Evolutionary conservation across 768 basidiomycete genomes (phyloP).

Genomic region (Termitomyces eurrhizus): DNA sequence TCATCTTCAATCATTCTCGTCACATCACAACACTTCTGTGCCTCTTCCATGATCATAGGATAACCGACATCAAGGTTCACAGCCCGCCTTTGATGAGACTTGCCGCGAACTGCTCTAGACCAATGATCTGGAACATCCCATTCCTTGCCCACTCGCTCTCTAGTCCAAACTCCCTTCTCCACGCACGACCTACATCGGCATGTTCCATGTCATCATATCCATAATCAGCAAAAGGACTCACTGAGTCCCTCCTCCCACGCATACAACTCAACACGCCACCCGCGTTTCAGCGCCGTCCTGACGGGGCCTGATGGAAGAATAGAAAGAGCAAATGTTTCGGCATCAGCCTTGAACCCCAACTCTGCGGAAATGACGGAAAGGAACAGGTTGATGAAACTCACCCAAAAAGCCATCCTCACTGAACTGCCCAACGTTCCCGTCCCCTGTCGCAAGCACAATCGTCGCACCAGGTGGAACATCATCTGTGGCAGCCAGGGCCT

Average conservation of each 20-base stretch:
- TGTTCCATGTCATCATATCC: not conserved
- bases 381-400: not conserved
- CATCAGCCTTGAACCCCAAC: not conserved
- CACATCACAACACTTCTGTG: not conserved
- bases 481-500: constrained; percentile 72
- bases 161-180: constrained; percentile 58
- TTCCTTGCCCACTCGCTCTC: constrained; percentile 35
- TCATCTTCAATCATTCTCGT: not conserved
- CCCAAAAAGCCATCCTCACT: constrained; percentile 81
- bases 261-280: constrained; percentile 95
- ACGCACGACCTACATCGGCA: constrained; percentile 39
- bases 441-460: constrained; percentile 91
- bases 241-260: constrained; percentile 87
- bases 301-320: constrained; percentile 49
- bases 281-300: constrained; percentile 77
- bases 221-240: constrained; percentile 22
- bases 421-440: constrained; percentile 90
- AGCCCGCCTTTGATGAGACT: constrained; percentile 44
- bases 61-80: not conserved
- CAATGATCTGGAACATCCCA: constrained; percentile 49
- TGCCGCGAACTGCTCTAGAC: constrained; percentile 58
- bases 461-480: constrained; percentile 63
- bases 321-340: not conserved
- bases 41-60: not conserved
- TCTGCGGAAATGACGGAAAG: too few species aligned